Evolutionary conservation across 148 eudicot genomes (phyloP), one percentile per base, ranked within the genome.

Genomic region (Beta vulgaris): DNA sequence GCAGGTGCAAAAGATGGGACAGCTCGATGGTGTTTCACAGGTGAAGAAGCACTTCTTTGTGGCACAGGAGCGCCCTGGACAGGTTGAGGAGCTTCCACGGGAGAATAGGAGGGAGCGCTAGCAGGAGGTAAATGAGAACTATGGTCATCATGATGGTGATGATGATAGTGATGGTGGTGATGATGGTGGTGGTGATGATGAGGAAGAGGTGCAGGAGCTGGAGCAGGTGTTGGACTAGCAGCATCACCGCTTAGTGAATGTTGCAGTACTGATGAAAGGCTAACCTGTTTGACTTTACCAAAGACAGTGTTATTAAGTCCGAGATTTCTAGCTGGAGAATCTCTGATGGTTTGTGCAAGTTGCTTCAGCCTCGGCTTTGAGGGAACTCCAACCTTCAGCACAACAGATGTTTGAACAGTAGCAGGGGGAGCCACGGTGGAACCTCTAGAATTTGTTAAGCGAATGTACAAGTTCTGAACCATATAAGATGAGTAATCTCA

Each of bases 231-330:
- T 11, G 89, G 87, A 73, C 82, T 64, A 40, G 60, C 53, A 65
- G 82, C 87, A 72, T 70, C 86, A 53, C 81, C 76, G 64, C 84
- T 79, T 43, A 81, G 86, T 14, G 90, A 84, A 80, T 90, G 91
- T 67, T 82, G 95, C 48, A 88, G 82, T 34, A 84, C 62, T 21
- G 97, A 90, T 49, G 98, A 95, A 76, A 95, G 98, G 78, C 88
- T 84, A 72, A 95, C 91, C 79, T 92, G 97, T 74, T 95, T 95
- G 11, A 95, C 98, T 73, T 78, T 88, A 32, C 98, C 98, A 82
- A 95, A 95, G 21, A 88, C 92, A 0, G 90, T 89, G 84, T 95
- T 89, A 66, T 92, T 90, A 35, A 95, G 90, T 64, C 98, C 98
- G 19, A 95, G 98, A 74, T 95, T 95, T 82, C 87, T 86, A 19